Evolutionary conservation across 1,284 basidiomycete genomes (phyloP).

Genomic region (Ustilago cynodontis): DNA sequence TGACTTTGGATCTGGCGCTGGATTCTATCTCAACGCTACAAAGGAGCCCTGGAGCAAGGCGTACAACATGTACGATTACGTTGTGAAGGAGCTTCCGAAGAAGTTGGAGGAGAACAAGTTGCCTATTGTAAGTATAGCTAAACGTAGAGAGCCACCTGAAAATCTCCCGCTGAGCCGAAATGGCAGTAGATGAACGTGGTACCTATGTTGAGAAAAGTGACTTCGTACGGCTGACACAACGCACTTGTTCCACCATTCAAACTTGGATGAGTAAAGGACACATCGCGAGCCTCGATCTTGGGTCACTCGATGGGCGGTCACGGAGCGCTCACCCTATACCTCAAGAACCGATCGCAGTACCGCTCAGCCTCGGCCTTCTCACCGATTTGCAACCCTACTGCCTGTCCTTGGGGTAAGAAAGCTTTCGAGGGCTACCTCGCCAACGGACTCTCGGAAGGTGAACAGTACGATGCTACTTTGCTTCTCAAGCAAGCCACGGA

Average conservation of each 20-base stretch:
- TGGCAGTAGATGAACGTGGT: too few relatives aligned
- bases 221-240: neutral
- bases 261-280: conserved; percentile 28
- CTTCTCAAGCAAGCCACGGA: conserved; percentile 78
- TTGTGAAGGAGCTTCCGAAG: conserved; percentile 58
- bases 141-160: too few relatives aligned
- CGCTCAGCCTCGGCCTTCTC: conserved; percentile 93
- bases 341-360: conserved; percentile 78
- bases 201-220: neutral
- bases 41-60: conserved; percentile 60
- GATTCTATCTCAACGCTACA: conserved; percentile 68
- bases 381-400: conserved; percentile 88
- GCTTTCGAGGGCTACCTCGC: conserved; percentile 89
- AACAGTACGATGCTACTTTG: conserved; percentile 86
- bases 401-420: conserved; percentile 91
- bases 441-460: conserved; percentile 80
- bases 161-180: too few relatives aligned
- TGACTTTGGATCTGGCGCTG: conserved; percentile 73
- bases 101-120: conserved; percentile 41
- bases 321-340: conserved; percentile 91
- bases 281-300: conserved; percentile 51
- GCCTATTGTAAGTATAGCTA: conserved; percentile 54
- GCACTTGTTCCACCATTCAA: neutral
- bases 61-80: conserved; percentile 66
- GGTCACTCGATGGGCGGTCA: conserved; percentile 88